phyloP scores from a whole-genome alignment of 495 filamentous ascomycete species.

The Hypoxylon crocopeplum region DNA sequence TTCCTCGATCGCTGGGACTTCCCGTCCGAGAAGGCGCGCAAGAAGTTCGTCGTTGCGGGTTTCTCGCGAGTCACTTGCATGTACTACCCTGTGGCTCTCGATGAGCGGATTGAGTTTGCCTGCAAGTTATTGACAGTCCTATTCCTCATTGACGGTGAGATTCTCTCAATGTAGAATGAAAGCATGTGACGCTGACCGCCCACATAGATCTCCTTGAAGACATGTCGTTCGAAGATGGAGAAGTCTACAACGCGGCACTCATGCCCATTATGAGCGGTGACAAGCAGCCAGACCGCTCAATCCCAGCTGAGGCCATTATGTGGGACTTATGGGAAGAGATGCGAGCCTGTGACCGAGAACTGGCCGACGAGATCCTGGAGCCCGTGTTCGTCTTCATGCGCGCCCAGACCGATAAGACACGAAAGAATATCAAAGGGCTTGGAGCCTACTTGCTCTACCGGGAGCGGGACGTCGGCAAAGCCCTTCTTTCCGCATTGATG shows the following conservation, averaged over 20 bases:
- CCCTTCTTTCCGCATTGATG: slow-evolving; percentile 39
- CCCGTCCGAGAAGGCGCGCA: slow-evolving; percentile 23
- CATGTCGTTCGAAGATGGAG: slow-evolving; percentile 47
- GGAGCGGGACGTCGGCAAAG: slow-evolving; percentile 35
- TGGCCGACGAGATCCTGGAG: slow-evolving; percentile 41
- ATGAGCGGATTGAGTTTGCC: slow-evolving; percentile 29
- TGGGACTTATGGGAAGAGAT: slow-evolving; percentile 49
- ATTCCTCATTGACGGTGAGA: slow-evolving; percentile 36
- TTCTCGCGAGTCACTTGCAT: slow-evolving; percentile 33
- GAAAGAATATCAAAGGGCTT: slow-evolving; percentile 17
- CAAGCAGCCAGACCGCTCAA: slow-evolving; percentile 33
- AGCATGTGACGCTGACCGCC: background rate
- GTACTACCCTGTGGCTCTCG: slow-evolving; percentile 32
- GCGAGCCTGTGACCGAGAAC: slow-evolving; percentile 36
- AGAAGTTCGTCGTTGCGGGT: slow-evolving; percentile 31
- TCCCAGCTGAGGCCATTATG: slow-evolving; percentile 44
- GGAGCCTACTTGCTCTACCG: slow-evolving; percentile 43
- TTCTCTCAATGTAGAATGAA: background rate
- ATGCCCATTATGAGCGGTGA: slow-evolving; percentile 42
- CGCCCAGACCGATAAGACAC: slow-evolving; percentile 38
- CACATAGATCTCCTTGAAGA: slow-evolving; percentile 31
- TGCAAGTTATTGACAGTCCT: slow-evolving; percentile 31
- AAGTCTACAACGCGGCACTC: slow-evolving; percentile 40
- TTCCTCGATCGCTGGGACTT: slow-evolving; percentile 35
- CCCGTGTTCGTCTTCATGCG: slow-evolving; percentile 39